These are phyloP conservation scores for Aureobasidium subglaciale DNA, from an alignment of 2,329 filamentous ascomycete species.

Conservation along the genomic window DNA sequence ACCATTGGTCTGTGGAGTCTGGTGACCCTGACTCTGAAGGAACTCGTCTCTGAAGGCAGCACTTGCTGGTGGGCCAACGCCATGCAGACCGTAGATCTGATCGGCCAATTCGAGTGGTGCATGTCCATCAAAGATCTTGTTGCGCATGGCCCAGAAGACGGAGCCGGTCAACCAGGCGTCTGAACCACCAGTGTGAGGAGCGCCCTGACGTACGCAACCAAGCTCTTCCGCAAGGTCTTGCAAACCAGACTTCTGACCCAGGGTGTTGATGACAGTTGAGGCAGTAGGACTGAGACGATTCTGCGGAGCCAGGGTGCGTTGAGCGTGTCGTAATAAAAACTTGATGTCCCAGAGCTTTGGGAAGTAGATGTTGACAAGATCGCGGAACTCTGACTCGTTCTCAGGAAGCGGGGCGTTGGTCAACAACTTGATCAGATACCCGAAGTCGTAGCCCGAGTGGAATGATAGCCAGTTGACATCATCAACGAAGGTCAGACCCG, in stretches of 20 bases:
- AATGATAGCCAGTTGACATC: constrained; percentile 96
- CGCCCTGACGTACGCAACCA: constrained; percentile 79
- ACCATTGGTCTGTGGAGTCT: constrained; percentile 31
- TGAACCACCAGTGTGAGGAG: constrained; percentile 85
- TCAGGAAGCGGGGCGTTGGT: constrained; percentile 75
- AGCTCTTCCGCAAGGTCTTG: constrained; percentile 92
- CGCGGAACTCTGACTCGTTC: constrained; percentile 83
- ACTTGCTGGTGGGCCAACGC: constrained; percentile 46
- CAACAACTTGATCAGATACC: constrained; percentile 91
- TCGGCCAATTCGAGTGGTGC: constrained; percentile 76
- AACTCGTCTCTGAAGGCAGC: constrained; percentile 42
- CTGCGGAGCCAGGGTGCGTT: constrained; percentile 39
- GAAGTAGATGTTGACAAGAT: constrained; percentile 86
- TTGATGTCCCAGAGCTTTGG: constrained; percentile 94
- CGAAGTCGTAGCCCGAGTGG: constrained; percentile 97
- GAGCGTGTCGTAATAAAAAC: constrained; percentile 86
- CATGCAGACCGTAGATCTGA: constrained; percentile 88
- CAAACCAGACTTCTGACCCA: constrained; percentile 84
- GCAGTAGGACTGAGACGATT: constrained; percentile 52
- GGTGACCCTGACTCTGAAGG: constrained; percentile 33
- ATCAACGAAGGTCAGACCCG: constrained; percentile 79
- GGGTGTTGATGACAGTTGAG: constrained; percentile 69
- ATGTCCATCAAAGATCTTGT: constrained; percentile 76
- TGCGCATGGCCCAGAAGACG: constrained; percentile 89
- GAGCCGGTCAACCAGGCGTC: constrained; percentile 89